phyloP scores from a whole-genome alignment of 2,329 filamentous ascomycete species.

The Decorospora gaudefroyi region DNA sequence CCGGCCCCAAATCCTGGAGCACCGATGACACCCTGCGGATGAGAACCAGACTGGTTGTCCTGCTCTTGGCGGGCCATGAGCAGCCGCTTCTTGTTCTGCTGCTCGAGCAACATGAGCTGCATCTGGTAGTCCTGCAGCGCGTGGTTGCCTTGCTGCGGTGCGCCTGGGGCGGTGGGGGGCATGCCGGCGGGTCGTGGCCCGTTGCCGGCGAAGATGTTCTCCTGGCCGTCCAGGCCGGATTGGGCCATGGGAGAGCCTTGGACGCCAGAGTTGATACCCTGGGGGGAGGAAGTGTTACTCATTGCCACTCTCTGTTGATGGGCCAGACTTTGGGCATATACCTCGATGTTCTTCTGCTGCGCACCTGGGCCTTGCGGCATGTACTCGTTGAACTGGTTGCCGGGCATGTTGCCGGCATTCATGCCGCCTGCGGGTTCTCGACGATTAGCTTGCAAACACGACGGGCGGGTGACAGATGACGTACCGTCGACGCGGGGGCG shows the following conservation, averaged over 20 bases:
- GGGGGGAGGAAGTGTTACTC: conserved; percentile 79
- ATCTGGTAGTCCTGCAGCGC: conserved; percentile 87
- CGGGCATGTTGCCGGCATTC: conserved; percentile 72
- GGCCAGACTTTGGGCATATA: conserved; percentile 82
- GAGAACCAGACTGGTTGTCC: conserved; percentile 64
- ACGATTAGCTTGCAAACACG: conserved; percentile 55
- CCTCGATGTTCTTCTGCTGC: conserved; percentile 82
- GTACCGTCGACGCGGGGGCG: conserved; percentile 78
- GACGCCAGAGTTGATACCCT: conserved; percentile 70
- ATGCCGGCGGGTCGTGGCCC: conserved; percentile 50
- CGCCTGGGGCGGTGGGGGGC: conserved; percentile 62
- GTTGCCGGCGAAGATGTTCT: conserved; percentile 45
- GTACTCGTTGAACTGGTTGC: conserved; percentile 73
- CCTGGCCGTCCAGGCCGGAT: conserved; percentile 51
- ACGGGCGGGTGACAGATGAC: conserved; percentile 56
- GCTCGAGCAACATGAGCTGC: conserved; percentile 84
- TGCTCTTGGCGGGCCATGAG: conserved; percentile 83
- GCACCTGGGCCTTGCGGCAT: conserved; percentile 59
- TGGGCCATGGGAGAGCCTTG: conserved; percentile 85
- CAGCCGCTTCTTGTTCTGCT: conserved; percentile 84
- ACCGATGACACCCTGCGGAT: conserved; percentile 54
- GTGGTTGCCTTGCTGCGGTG: conserved; percentile 68
- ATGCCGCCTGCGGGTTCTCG: conserved; percentile 71
- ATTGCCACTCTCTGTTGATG: conserved; percentile 81
- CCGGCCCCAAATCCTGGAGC: conserved; percentile 64